Base-by-base conservation (phyloP, 345 rosid genomes). In the Populus nigra region DNA sequence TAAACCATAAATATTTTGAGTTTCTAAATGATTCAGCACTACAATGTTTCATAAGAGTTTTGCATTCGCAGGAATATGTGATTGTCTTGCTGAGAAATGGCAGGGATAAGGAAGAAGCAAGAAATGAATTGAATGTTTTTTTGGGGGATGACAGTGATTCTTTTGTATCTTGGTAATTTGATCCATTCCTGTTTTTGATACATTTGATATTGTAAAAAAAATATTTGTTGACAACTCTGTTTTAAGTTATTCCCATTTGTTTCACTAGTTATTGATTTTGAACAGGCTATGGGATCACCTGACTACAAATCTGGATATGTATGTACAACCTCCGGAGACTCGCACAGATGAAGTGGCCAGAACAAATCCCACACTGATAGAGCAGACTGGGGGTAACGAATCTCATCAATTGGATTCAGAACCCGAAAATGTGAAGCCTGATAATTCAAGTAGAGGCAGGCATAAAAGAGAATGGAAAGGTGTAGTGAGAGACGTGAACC, bases 261-360 rank as follows among this genome's bases (percentile, higher is more conserved):
- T 16, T 7, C 7, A 12, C 72, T 23, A 25, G 75, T 38, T 39
- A 47, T 47, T 55, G 45, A 49, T 59, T 75, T 85, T 73, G 31
- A 78, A 75, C 88, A 96, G 99, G 99, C 75, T 96, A 83, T 96
- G 99, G 99, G 97, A 91, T 87, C 98, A 94, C 87, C 81, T 96
- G 79, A 83, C 92, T 69, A 83, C 94, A 73, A 87, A 84, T 85
- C 59, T 89, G 82, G 87, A 88, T 84, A 78, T 84, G 11, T 96
- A 96, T 78, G 83, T 89, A 78, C 82, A 72, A 20, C 85, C 88
- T 70, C 83, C 71, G 38, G 90, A 85, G 63, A 67, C 84, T 82
- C 59, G 69, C 8, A 55, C 66, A 39, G 80, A 76, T 77, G 82
- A 86, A 83, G 77, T 75, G 71, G 55, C 77, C 9, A 68, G 84